Evolutionary conservation across 768 basidiomycete genomes (phyloP), one percentile per base, ranked within the genome.

Genomic region (Gautieria morchelliformis): DNA sequence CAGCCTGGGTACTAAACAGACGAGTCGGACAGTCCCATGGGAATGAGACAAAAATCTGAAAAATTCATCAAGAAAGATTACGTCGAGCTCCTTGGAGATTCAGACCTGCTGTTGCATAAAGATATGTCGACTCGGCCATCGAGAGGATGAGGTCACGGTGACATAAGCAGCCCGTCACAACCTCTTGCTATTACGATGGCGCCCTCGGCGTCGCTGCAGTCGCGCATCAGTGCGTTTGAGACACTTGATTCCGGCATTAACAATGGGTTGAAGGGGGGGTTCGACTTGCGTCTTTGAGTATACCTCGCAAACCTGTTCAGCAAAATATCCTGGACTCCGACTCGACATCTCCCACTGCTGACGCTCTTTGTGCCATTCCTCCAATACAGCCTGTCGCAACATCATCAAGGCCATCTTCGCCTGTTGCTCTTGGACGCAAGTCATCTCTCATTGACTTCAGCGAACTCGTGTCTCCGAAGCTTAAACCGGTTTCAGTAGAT

Each of bases 1-100:
- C 5, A 12, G 10, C 20, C 35, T 15, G 19, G 59, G 27, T 27
- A 27, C 27, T 78, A 47, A 61, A 87, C 91, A 6, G 88, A 91
- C 22, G 88, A 72, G 32, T 82, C 79, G 15, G 69, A 80, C 2
- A 87, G 89, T 56, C 91, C 91, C 55, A 93, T 85, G 12, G 91
- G 92, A 56, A 93, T 84, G 40, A 93, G 80, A 65, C 91, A 93
- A 66, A 94, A 92, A 69, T 93, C 91, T 91, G 59, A 39, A 19
- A 40, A 55, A 27, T 40, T 19, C 40, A 32, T 52, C 60, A 41
- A 59, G 11, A n/a, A 27, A 27, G 27, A 27, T 27, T 30, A 49
- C n/a, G 14, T 12, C 5, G 32, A 14, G 48, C 5, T 24, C 15
- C 27, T 33, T 10, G 48, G 52, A 55, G 12, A 10, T 24, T 46